Evolutionary conservation across 306 rosid genomes (phyloP).

Genomic region (Calophaca sinica): DNA sequence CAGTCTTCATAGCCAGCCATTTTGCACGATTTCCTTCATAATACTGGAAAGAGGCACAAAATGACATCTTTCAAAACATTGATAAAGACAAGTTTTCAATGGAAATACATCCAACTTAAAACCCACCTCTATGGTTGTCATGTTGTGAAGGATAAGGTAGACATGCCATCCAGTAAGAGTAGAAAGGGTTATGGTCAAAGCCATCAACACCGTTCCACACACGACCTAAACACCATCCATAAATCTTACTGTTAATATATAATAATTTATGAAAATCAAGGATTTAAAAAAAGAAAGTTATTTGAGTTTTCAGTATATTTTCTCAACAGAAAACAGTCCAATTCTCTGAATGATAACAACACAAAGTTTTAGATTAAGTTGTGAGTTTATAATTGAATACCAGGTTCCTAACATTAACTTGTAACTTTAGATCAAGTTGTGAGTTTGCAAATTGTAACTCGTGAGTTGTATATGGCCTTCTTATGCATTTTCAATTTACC

Average conservation of each 20-base stretch:
- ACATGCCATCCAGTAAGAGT: conserved; percentile 86
- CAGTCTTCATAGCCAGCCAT: conserved; percentile 88
- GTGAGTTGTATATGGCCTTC: not conserved
- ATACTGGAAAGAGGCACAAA: conserved; percentile 56
- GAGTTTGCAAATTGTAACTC: not conserved
- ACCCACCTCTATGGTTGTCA: conserved; percentile 92
- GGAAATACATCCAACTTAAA: conserved; percentile 30
- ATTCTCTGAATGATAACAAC: too few relatives aligned
- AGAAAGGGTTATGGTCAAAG: conserved; percentile 65
- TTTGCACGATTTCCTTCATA: conserved; percentile 73
- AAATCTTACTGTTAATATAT: conserved; percentile 19
- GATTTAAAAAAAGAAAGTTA: conserved; percentile 9
- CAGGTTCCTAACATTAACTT: too few relatives aligned
- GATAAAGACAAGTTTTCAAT: conserved; percentile 17
- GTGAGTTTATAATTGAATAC: not conserved
- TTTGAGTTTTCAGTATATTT: conserved; percentile 26
- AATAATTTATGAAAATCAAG: conserved; percentile 23
- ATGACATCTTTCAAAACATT: conserved; percentile 21
- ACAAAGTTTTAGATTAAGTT: not conserved
- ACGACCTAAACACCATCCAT: conserved; percentile 54
- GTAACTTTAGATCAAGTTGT: not conserved
- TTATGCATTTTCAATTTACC: not conserved
- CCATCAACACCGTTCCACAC: conserved; percentile 57
- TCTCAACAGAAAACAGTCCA: not conserved
- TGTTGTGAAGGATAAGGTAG: conserved; percentile 78